Percentiles rank a stretch among this genome's conserved stretches.
These are phyloP conservation scores for Psilocybe azurescens DNA, from an alignment of 768 basidiomycete genomes.

Conservation along the genomic window DNA sequence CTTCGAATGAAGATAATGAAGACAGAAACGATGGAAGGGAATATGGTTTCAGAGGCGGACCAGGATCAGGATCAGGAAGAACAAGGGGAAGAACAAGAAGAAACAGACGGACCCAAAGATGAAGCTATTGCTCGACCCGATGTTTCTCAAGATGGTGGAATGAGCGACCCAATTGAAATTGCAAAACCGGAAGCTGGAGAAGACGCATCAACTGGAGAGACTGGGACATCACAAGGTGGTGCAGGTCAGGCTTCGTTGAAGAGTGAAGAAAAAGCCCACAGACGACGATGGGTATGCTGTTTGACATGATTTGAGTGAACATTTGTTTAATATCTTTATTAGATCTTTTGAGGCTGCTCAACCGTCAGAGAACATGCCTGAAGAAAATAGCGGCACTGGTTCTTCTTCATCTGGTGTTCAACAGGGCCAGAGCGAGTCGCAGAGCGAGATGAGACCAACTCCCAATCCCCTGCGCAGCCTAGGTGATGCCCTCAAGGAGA, in stretches of 20 bases:
- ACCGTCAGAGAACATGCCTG: slow-evolving; percentile 15
- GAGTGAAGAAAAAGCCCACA: slow-evolving; percentile 30
- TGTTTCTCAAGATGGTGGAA: slow-evolving; percentile 46
- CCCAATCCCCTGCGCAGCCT: slow-evolving; percentile 75
- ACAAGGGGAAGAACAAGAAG: slow-evolving; percentile 36
- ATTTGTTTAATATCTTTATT: not conserved
- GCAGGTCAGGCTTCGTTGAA: slow-evolving; percentile 31
- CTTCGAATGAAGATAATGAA: slow-evolving; percentile 9
- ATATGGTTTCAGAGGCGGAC: slow-evolving; percentile 9
- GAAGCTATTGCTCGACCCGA: slow-evolving; percentile 47
- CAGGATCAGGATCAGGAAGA: slow-evolving; percentile 31
- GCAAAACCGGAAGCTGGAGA: slow-evolving; percentile 32
- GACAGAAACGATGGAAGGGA: not conserved
- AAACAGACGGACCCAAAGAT: slow-evolving; percentile 26
- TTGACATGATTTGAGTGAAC: no score
- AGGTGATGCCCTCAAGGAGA: slow-evolving; percentile 83
- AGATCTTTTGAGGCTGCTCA: slow-evolving; percentile 18
- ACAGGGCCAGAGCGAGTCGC: slow-evolving; percentile 46
- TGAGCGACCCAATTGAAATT: slow-evolving; percentile 35
- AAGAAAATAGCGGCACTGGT: slow-evolving; percentile 28
- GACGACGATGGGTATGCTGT: slow-evolving; percentile 38
- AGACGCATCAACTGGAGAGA: slow-evolving; percentile 35
- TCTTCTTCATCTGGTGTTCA: slow-evolving; percentile 48
- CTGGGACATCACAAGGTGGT: slow-evolving; percentile 33
- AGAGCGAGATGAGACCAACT: slow-evolving; percentile 40